Evolutionary conservation across 2,329 filamentous ascomycete species (phyloP).

Genomic region (Ophiocordyceps camponoti-leonardi): DNA sequence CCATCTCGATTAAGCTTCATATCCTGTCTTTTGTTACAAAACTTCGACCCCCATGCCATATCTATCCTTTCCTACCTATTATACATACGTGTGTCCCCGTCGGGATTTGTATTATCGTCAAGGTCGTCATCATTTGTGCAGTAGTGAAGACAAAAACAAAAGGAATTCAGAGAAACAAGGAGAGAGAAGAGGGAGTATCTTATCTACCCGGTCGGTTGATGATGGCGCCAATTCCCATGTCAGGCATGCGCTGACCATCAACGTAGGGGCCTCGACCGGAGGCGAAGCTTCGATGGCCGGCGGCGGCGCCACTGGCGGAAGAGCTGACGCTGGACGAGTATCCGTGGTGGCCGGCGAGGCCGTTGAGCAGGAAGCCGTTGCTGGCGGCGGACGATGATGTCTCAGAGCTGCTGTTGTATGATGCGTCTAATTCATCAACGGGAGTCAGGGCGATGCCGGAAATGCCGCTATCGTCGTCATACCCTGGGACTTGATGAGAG

Average conservation of each 20-base stretch:
- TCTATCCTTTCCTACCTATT: neutral
- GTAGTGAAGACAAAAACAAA: neutral
- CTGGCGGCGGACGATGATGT: conserved; percentile 22
- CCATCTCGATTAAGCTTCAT: too few species aligned
- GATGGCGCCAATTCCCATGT: conserved; percentile 44
- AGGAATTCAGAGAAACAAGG: neutral
- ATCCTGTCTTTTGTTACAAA: too few species aligned
- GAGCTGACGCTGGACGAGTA: conserved; percentile 40
- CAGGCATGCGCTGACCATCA: conserved; percentile 29
- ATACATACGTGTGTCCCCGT: neutral
- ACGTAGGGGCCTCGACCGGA: conserved; percentile 19
- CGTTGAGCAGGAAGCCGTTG: neutral
- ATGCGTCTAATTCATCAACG: conserved; percentile 40
- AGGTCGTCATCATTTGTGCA: neutral
- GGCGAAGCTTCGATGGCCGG: conserved; percentile 13
- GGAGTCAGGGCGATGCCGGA: conserved; percentile 41
- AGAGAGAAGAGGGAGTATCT: neutral
- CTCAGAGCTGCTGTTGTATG: conserved; percentile 39
- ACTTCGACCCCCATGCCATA: too few species aligned
- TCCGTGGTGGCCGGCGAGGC: conserved; percentile 20
- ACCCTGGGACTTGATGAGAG: conserved; percentile 20
- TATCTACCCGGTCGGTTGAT: conserved; percentile 30
- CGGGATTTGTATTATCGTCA: neutral
- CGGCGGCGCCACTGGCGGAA: conserved; percentile 16
- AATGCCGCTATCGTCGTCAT: conserved; percentile 57